These are phyloP conservation scores for Simplicillium sp. DNA, from an alignment of 2,329 filamentous ascomycete species.

Conservation along the genomic window DNA sequence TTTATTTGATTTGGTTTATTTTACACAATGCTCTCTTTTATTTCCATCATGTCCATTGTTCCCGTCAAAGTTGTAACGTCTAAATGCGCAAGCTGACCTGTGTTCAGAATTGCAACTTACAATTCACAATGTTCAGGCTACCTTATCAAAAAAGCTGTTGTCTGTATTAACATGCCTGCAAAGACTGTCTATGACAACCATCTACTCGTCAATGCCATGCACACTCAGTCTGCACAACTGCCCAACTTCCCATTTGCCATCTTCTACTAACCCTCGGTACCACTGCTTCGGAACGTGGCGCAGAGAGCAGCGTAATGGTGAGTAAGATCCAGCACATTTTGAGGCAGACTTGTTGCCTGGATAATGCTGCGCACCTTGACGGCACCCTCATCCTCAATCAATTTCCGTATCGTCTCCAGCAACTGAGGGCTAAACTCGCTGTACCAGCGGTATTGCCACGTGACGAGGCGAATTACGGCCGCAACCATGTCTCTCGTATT, in stretches of 20 bases:
- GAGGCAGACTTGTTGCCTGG: slow-evolving; percentile 87
- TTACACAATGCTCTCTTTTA: too few species aligned
- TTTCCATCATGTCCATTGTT: too few species aligned
- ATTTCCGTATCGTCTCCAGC: slow-evolving; percentile 74
- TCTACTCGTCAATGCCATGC: too few species aligned
- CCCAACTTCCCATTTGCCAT: neutral
- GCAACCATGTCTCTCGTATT: slow-evolving; percentile 75
- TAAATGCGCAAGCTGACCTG: too few species aligned
- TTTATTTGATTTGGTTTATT: too few species aligned
- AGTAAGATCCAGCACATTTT: slow-evolving; percentile 86
- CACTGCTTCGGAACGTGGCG: slow-evolving; percentile 88
- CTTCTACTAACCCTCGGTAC: slow-evolving; percentile 62
- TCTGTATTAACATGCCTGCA: too few species aligned
- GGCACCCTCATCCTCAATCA: slow-evolving; percentile 96
- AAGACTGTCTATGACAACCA: too few species aligned
- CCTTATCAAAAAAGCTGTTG: too few species aligned
- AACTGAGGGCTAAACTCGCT: slow-evolving; percentile 95
- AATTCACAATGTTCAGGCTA: too few species aligned
- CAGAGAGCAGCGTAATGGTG: slow-evolving; percentile 94
- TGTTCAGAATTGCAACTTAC: too few species aligned
- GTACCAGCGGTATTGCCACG: slow-evolving; percentile 99
- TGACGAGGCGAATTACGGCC: slow-evolving; percentile 82
- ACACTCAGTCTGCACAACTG: too few species aligned
- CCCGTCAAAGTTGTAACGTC: too few species aligned
- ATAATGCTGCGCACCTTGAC: slow-evolving; percentile 97